These are phyloP conservation scores for Hericium erinaceus DNA, from an alignment of 768 basidiomycete genomes.

Conservation along the genomic window DNA sequence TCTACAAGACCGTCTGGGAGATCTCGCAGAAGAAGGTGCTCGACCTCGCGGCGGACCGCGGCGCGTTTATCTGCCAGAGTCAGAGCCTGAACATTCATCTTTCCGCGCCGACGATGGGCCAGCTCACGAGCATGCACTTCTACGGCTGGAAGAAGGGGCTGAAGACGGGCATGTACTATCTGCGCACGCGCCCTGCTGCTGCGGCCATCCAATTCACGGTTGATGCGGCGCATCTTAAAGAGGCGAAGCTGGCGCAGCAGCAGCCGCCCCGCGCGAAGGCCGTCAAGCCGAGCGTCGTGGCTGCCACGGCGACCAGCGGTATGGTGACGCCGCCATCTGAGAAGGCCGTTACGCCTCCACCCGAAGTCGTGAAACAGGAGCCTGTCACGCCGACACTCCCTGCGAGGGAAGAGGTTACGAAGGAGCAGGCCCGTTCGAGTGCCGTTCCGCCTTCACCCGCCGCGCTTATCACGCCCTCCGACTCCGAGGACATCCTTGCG, in stretches of 20 bases:
- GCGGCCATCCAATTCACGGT: constrained; percentile 98
- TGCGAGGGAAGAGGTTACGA: constrained; percentile 13
- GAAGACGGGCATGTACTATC: constrained; percentile 99
- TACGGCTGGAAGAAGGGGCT: constrained; percentile 99
- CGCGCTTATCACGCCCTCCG: constrained; percentile 13
- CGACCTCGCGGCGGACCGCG: constrained; percentile 97
- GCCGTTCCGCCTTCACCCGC: constrained; percentile 22
- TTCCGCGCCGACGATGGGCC: constrained; percentile 79
- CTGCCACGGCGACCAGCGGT: neutral
- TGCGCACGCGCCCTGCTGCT: constrained; percentile 89
- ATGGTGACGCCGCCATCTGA: constrained; percentile 1
- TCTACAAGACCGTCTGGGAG: constrained; percentile 99
- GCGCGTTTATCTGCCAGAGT: constrained; percentile 94
- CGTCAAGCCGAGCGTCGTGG: neutral
- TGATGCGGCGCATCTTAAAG: constrained; percentile 69
- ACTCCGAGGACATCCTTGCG: constrained; percentile 20
- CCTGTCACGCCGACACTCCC: neutral
- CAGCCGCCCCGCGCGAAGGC: constrained; percentile 1
- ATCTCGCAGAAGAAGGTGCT: constrained; percentile 98
- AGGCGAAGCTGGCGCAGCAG: constrained; percentile 32
- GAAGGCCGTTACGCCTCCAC: neutral
- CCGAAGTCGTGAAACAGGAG: neutral
- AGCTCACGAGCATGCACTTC: constrained; percentile 95
- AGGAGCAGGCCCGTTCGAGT: constrained; percentile 14
- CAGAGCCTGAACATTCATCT: constrained; percentile 94